Percentiles rank a stretch among this genome's conserved stretches.
Evolutionary conservation across 805 yeast species (phyloP).

Genomic region (Spathaspora girioi): DNA sequence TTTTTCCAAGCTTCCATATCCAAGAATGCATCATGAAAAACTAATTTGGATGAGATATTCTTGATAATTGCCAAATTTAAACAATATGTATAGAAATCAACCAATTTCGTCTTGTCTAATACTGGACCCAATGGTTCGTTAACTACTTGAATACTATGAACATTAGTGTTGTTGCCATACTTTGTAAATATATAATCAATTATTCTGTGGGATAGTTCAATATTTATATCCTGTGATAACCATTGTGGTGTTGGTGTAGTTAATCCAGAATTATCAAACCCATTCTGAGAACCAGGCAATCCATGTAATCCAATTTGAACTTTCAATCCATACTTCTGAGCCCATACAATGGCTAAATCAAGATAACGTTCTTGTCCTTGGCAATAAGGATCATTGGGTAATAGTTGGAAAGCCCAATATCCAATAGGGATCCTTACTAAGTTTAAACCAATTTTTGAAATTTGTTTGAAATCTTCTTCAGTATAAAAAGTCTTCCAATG

Average conservation of each 20-base stretch:
- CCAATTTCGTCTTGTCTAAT: slow-evolving; percentile 17
- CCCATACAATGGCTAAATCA: slow-evolving; percentile 69
- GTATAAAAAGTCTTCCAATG: slow-evolving; percentile 63
- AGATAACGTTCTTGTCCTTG: slow-evolving; percentile 66
- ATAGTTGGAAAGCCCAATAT: slow-evolving; percentile 70
- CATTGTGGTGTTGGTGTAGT: slow-evolving; percentile 29
- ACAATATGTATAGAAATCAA: slow-evolving; percentile 18
- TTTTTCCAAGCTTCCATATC: slow-evolving; percentile 15
- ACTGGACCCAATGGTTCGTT: slow-evolving; percentile 28
- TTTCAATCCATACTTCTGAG: slow-evolving; percentile 52
- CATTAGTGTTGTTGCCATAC: slow-evolving; percentile 11
- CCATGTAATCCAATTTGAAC: slow-evolving; percentile 81
- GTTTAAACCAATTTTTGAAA: slow-evolving; percentile 54
- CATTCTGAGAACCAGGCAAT: slow-evolving; percentile 83
- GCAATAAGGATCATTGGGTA: slow-evolving; percentile 57
- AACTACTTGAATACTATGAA: slow-evolving; percentile 23
- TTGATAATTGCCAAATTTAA: slow-evolving; percentile 9
- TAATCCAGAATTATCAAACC: slow-evolving; percentile 78
- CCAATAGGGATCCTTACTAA: slow-evolving; percentile 75
- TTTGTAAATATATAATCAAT: slow-evolving; percentile 14
- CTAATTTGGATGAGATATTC: slow-evolving; percentile 8
- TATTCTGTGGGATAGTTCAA: slow-evolving; percentile 9
- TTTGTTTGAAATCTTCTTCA: slow-evolving; percentile 54
- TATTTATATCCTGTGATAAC: slow-evolving; percentile 10
- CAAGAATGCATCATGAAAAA: slow-evolving; percentile 16